phyloP scores from a whole-genome alignment of 306 rosid genomes.

The Begonia peltatifolia region DNA sequence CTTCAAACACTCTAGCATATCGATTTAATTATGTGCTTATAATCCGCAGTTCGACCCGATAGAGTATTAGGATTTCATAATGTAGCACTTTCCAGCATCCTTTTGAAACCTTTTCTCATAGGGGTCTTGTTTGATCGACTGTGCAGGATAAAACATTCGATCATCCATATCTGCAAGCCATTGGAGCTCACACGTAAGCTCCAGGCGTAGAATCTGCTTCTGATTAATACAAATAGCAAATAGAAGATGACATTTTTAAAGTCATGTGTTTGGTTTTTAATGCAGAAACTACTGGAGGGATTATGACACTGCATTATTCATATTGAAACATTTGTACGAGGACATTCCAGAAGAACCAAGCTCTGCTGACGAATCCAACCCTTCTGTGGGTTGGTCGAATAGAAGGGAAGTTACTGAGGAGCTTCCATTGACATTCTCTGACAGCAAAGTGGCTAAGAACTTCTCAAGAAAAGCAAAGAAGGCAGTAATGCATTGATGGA shows the following conservation, averaged over 20 bases:
- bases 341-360: constrained; percentile 42
- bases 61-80: too few relatives aligned
- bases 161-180: constrained; percentile 79
- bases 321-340: constrained; percentile 61
- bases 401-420: constrained; percentile 40
- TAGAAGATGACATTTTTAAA: too few relatives aligned
- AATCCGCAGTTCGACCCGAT: too few relatives aligned
- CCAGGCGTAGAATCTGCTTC: too few relatives aligned
- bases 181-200: constrained; percentile 85
- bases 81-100: too few relatives aligned
- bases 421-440: constrained; percentile 70
- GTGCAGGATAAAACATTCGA: constrained; percentile 89
- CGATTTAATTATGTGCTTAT: too few relatives aligned
- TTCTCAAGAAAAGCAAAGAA: constrained; percentile 48
- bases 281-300: constrained; percentile 97
- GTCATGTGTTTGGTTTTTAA: not conserved
- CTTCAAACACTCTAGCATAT: too few relatives aligned
- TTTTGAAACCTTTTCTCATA: too few relatives aligned
- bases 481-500: constrained; percentile 9
- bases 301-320: constrained; percentile 74
- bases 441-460: constrained; percentile 26
- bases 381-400: too few relatives aligned
- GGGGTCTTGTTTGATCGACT: too few relatives aligned
- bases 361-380: constrained; percentile 7
- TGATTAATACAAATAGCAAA: not conserved